Conservation (phyloP, 176 grass and related monocot species). For the Oryza brachyantha region DNA sequence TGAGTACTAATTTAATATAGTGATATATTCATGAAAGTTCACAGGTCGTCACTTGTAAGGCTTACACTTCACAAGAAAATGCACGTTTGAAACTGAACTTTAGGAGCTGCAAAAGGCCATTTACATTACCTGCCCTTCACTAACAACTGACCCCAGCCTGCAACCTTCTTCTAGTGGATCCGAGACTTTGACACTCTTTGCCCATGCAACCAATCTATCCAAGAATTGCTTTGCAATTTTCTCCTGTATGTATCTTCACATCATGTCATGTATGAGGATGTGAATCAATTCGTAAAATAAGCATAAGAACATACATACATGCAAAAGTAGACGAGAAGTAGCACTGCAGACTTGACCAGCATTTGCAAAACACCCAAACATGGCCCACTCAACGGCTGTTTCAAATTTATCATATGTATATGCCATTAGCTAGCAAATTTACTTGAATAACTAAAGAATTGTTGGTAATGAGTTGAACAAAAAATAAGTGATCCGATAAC, state of each 20-base stretch:
- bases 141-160: slow-evolving; percentile 82
- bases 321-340: slow-evolving; percentile 87
- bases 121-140: slow-evolving; percentile 83
- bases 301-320: slow-evolving; percentile 55
- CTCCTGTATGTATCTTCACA: slow-evolving; percentile 53
- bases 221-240: slow-evolving; percentile 73
- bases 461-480: neutral
- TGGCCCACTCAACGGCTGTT: slow-evolving; percentile 87
- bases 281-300: slow-evolving; percentile 3
- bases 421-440: slow-evolving; percentile 20
- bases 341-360: slow-evolving; percentile 98
- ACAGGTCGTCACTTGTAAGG: neutral
- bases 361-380: slow-evolving; percentile 84
- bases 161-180: slow-evolving; percentile 94
- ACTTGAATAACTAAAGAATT: neutral
- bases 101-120: neutral
- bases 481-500: neutral
- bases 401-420: slow-evolving; percentile 19
- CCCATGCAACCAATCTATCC: slow-evolving; percentile 77
- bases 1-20: neutral
- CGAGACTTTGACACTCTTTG: slow-evolving; percentile 83
- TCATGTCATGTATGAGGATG: slow-evolving; percentile 28
- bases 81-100: slow-evolving; percentile 19
- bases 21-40: neutral
- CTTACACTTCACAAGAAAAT: neutral